These are phyloP conservation scores for Halophytophthora batemanensis DNA, from an alignment of 352 stramenopile genomes.

Conservation along the genomic window DNA sequence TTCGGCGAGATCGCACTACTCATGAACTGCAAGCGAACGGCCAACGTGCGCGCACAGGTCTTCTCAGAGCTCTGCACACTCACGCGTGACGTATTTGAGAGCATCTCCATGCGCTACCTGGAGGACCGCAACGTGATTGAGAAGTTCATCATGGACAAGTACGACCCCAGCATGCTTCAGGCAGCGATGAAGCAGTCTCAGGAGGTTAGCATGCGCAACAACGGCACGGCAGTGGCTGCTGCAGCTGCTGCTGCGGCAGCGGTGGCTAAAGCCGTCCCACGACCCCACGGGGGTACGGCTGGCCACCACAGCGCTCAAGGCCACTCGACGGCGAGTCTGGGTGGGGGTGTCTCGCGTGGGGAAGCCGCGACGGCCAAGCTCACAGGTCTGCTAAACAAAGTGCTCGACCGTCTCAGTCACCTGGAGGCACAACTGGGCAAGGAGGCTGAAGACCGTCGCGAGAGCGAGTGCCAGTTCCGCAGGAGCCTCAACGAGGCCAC, in stretches of 20 bases:
- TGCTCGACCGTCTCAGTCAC: slow-evolving; percentile 47
- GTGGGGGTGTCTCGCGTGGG: slow-evolving; percentile 9
- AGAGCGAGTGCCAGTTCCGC: slow-evolving; percentile 43
- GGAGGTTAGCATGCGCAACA: slow-evolving; percentile 51
- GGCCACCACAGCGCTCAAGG: background rate
- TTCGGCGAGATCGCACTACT: slow-evolving; percentile 80
- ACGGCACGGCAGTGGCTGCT: slow-evolving; percentile 8
- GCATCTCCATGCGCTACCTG: slow-evolving; percentile 67
- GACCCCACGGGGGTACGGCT: background rate
- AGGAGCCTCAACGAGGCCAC: slow-evolving; percentile 20
- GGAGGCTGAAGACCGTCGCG: slow-evolving; percentile 43
- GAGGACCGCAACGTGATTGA: slow-evolving; percentile 80
- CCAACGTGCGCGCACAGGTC: slow-evolving; percentile 64
- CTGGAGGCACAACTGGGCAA: slow-evolving; percentile 48
- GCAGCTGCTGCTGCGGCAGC: slow-evolving; percentile 10
- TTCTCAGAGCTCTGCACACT: slow-evolving; percentile 79
- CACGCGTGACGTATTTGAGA: slow-evolving; percentile 74
- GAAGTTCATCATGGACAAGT: slow-evolving; percentile 86
- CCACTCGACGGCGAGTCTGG: slow-evolving; percentile 15
- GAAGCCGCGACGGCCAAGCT: slow-evolving; percentile 21
- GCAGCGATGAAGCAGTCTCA: slow-evolving; percentile 75
- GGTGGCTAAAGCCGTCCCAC: background rate
- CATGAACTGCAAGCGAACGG: slow-evolving; percentile 84
- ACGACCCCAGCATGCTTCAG: slow-evolving; percentile 70
- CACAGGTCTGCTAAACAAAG: slow-evolving; percentile 34